Evolutionary conservation across 78 protist genomes (phyloP), one percentile per base, ranked within the genome.

Genomic region (Dictyostelium intermedium): DNA sequence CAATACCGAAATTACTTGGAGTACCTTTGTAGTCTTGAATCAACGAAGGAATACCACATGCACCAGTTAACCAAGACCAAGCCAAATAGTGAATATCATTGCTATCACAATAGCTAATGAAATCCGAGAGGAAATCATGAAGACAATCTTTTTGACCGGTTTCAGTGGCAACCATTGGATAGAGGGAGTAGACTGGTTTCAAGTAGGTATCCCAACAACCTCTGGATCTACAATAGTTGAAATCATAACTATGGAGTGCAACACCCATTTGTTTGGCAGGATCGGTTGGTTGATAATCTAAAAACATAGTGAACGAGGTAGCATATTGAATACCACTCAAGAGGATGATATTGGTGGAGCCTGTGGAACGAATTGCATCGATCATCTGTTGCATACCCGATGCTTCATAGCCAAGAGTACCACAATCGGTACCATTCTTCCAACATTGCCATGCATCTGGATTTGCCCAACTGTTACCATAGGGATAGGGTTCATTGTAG

Each of bases 311-410:
- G 2, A 89, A 61, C 0, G 94, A 89, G 0, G 87, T 80, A 10
- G 94, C 94, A 70, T 89, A 89, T 70, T 89, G 94, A 47, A 89
- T 89, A 80, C 94, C 94, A 69, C 82, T n/a, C 10, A 89, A 53
- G 1, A 89, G 23, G 0, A 89, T 80, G 27, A 89, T 89, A 35
- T 89, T 89, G 0, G 72, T 56, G 4, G 94, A 39, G 35, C 94
- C 94, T 34, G 87, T 69, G 14, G 85, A 78, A 69, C 94, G 79
- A 11, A 89, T 56, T 9, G 94, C 94, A 32, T 80, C 79, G 30
- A 89, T 43, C 41, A 89, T 20, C 18, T 89, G 69, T 72, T 89
- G 94, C 94, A 89, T 89, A 34, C 94, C 87, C 0, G 87, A 14
- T 23, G 66, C 87, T 20, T 25, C 61, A 78, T 87, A 87, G n/a